A percentile compares a stretch with the other conserved stretches of the same genome.
Conservation (phyloP, 306 rosid species). For the Trifolium fragiferum region DNA sequence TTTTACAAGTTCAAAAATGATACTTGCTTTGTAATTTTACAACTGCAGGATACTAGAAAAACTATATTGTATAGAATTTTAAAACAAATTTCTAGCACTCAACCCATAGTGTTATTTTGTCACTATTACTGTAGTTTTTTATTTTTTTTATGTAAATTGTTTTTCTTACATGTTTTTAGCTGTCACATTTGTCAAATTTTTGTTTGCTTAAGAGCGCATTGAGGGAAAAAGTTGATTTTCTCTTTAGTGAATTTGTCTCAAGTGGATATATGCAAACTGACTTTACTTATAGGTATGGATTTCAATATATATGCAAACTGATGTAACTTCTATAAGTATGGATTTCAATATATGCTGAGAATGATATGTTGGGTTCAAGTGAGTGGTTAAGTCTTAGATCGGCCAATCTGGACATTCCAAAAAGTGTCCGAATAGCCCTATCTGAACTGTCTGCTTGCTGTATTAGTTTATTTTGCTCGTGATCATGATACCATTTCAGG, state of each 20-base stretch:
- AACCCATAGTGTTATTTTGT: background rate
- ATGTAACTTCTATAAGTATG: background rate
- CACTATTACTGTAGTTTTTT: background rate
- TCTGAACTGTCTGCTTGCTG: background rate
- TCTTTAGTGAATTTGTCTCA: background rate
- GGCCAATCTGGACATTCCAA: background rate
- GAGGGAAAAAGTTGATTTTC: background rate
- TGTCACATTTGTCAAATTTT: background rate
- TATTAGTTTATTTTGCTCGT: background rate
- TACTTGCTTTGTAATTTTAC: too few relatives aligned
- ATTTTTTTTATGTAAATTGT: background rate
- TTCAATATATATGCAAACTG: background rate
- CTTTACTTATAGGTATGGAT: background rate
- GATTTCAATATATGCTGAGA: background rate
- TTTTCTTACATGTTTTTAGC: background rate
- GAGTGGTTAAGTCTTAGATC: too few relatives aligned
- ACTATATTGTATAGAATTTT: too few relatives aligned
- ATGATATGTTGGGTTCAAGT: background rate
- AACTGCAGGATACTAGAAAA: too few relatives aligned
- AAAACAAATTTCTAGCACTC: background rate
- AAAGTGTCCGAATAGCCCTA: background rate
- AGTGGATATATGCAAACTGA: background rate
- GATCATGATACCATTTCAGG: constrained; percentile 3
- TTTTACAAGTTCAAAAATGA: too few relatives aligned
- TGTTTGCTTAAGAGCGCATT: background rate